A percentile compares a stretch with the other conserved stretches of the same genome.
These are phyloP conservation scores for Aegle marmelos DNA, from an alignment of 345 rosid species.

Conservation along the genomic window DNA sequence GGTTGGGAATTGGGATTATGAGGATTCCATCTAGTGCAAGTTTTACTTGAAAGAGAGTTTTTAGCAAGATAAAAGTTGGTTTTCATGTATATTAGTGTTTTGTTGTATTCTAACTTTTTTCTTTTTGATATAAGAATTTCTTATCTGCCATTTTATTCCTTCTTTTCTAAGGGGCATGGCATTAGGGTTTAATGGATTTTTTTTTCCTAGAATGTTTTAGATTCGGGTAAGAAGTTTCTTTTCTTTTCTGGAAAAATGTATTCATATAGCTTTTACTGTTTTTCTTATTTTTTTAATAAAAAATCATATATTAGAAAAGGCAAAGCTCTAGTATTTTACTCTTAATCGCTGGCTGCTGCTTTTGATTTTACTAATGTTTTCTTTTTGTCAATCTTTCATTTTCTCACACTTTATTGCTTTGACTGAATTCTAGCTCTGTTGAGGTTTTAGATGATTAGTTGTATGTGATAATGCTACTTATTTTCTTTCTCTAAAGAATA, in stretches of 20 bases:
- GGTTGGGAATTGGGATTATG: constrained; percentile 21
- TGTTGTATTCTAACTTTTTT: background rate
- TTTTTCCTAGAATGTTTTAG: background rate
- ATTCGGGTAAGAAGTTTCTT: background rate
- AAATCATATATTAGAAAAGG: background rate
- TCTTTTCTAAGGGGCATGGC: background rate
- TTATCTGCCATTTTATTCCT: background rate
- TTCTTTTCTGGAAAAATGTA: background rate
- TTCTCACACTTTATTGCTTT: background rate
- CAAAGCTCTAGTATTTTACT: background rate
- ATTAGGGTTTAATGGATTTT: constrained; percentile 4
- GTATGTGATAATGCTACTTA: constrained; percentile 10
- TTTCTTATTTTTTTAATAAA: background rate
- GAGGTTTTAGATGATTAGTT: background rate
- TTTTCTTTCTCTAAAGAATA: background rate
- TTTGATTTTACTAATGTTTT: background rate
- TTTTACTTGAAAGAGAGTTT: background rate
- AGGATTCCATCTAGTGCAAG: background rate
- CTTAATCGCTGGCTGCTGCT: background rate
- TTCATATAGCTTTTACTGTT: background rate
- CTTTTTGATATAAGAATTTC: background rate
- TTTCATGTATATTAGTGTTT: background rate
- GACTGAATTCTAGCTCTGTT: background rate
- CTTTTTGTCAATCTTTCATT: background rate
- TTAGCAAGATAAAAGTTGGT: too few species aligned